phyloP scores from a whole-genome alignment of 2,329 filamentous ascomycete genomes.

The Dothidotthia symphoricarpi region DNA sequence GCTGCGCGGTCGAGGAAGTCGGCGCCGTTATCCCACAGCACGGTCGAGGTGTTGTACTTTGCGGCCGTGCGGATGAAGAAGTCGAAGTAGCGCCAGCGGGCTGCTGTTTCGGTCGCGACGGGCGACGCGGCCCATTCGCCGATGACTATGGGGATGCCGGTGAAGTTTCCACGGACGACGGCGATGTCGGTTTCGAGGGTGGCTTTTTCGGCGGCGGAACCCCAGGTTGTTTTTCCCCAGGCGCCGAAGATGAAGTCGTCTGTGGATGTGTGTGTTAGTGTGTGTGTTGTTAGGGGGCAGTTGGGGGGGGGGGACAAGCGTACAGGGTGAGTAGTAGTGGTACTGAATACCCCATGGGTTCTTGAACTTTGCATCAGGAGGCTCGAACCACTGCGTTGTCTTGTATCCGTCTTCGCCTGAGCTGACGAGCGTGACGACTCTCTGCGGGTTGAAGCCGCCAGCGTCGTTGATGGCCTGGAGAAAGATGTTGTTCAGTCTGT shows the following conservation, averaged over 20 bases:
- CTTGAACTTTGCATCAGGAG: conserved; percentile 47
- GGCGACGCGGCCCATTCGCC: conserved; percentile 58
- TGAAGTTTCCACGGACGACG: conserved; percentile 55
- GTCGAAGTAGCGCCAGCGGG: conserved; percentile 60
- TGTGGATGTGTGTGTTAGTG: conserved; percentile 1
- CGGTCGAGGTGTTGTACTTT: conserved; percentile 51
- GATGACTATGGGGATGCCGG: conserved; percentile 55
- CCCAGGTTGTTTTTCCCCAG: conserved; percentile 63
- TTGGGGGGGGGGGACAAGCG: conserved; percentile 15
- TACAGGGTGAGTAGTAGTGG: conserved; percentile 61
- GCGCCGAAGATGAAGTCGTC: conserved; percentile 42
- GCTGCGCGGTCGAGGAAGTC: conserved; percentile 55
- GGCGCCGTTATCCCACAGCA: conserved; percentile 61
- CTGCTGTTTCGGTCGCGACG: conserved; percentile 53
- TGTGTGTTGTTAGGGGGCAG: conserved; percentile 11
- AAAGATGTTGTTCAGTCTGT: conserved; percentile 59
- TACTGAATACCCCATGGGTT: conserved; percentile 62
- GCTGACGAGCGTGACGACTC: conserved; percentile 58
- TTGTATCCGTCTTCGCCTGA: conserved; percentile 53
- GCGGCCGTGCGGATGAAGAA: conserved; percentile 51
- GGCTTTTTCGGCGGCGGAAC: conserved; percentile 55
- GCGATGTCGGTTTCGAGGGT: conserved; percentile 52
- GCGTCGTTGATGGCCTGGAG: conserved; percentile 54
- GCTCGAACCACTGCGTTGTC: conserved; percentile 56
- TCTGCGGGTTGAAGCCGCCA: conserved; percentile 55